Conservation (phyloP, 2,329 filamentous ascomycete species). For the Fusarium keratoplasticum region DNA sequence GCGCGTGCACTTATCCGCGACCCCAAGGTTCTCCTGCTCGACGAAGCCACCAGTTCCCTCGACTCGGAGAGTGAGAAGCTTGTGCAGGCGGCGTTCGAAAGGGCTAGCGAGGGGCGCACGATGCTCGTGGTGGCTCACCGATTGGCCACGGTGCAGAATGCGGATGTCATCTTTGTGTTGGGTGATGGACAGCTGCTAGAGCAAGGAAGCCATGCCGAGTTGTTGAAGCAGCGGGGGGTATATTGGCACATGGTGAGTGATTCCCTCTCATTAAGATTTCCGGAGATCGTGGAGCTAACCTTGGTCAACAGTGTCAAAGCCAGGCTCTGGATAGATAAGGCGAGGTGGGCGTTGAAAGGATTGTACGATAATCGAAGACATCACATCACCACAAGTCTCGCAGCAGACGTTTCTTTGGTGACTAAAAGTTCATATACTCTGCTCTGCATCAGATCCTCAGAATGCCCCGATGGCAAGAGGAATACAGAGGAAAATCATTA, state of each 20-base stretch:
- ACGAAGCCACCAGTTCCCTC: constrained; percentile 78
- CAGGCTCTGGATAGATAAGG: constrained; percentile 65
- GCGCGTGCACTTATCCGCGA: constrained; percentile 75
- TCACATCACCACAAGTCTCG: not conserved
- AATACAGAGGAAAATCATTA: constrained; percentile 8
- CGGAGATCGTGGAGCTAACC: constrained; percentile 34
- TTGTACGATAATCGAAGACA: not conserved
- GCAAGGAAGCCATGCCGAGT: constrained; percentile 63
- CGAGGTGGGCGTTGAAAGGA: not conserved
- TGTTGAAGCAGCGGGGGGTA: constrained; percentile 63
- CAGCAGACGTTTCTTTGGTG: constrained; percentile 1
- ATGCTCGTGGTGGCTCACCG: constrained; percentile 84
- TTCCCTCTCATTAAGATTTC: not conserved
- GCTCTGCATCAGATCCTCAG: constrained; percentile 19
- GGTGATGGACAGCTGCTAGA: constrained; percentile 70
- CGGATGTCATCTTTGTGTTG: constrained; percentile 84
- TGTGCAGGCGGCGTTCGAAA: constrained; percentile 76
- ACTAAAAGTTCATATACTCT: constrained; percentile 7
- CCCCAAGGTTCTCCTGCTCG: constrained; percentile 75
- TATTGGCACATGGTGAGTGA: constrained; percentile 69
- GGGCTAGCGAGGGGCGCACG: constrained; percentile 68
- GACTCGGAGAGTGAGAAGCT: constrained; percentile 72
- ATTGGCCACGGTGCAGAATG: constrained; percentile 81
- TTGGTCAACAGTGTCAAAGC: constrained; percentile 63
- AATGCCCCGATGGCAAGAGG: not conserved